These are phyloP conservation scores for Collybiopsis confluens DNA, from an alignment of 768 basidiomycete species.

Conservation along the genomic window DNA sequence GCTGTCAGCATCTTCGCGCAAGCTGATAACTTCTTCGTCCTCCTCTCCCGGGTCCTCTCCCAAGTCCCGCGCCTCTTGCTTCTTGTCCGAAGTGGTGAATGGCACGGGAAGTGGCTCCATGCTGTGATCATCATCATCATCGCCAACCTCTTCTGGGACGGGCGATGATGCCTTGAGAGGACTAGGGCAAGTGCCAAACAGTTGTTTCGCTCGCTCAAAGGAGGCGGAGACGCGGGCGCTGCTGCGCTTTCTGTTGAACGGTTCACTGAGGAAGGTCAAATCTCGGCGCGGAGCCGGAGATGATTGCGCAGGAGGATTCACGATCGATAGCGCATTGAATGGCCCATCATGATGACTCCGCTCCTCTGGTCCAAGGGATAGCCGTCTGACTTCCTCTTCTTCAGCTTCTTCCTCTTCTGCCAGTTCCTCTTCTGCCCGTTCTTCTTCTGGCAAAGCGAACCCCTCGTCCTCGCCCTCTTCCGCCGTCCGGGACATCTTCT, in stretches of 20 bases:
- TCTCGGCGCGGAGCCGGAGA: constrained; percentile 3
- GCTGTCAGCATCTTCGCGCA: constrained; percentile 25
- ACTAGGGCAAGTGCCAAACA: constrained; percentile 1
- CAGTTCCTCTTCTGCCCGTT: constrained; percentile 1
- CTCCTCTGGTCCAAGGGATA: not conserved
- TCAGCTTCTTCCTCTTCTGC: constrained; percentile 14
- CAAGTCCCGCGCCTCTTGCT: too few relatives aligned
- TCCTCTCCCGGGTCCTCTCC: too few relatives aligned
- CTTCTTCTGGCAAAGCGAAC: not conserved
- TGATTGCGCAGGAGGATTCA: not conserved
- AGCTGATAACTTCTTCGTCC: not conserved
- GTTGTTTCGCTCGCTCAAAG: not conserved
- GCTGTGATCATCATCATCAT: not conserved
- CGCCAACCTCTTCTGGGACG: not conserved
- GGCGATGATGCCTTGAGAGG: not conserved
- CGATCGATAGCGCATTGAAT: too few relatives aligned
- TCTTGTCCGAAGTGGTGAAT: too few relatives aligned
- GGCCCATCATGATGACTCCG: too few relatives aligned
- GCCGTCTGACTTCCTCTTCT: constrained; percentile 13
- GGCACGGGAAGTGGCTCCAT: not conserved
- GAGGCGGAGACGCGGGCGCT: not conserved
- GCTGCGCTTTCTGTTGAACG: not conserved
- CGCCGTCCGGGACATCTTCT: too few relatives aligned
- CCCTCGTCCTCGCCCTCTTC: not conserved
- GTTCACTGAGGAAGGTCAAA: not conserved